Conservation (phyloP, 805 yeast genomes). For the Wickerhamiella nectarea region DNA sequence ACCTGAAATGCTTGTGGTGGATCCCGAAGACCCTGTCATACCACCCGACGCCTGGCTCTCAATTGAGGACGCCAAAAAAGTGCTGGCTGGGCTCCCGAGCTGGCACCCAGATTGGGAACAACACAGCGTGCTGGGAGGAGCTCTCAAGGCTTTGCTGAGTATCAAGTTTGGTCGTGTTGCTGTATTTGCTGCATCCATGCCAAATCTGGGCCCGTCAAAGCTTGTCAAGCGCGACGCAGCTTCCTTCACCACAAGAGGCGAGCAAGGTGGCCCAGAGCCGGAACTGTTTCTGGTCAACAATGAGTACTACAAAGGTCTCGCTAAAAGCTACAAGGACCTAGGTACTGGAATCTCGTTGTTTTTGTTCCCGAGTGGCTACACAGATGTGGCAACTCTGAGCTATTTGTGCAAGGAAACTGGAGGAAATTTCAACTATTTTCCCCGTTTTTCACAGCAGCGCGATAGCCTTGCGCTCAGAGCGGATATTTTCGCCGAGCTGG, state of each 20-base stretch:
- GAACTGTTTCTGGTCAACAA: conserved; percentile 45
- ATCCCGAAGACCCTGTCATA: conserved; percentile 64
- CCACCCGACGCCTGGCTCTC: conserved; percentile 76
- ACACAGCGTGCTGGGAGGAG: conserved; percentile 70
- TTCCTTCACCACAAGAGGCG: conserved; percentile 12
- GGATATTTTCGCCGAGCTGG: conserved; percentile 26
- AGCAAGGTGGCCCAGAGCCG: conserved; percentile 29
- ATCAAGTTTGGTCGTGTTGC: conserved; percentile 66
- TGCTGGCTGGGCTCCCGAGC: conserved; percentile 53
- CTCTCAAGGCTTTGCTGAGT: conserved; percentile 54
- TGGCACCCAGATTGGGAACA: conserved; percentile 30
- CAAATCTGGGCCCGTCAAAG: conserved; percentile 71
- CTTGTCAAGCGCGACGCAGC: conserved; percentile 24
- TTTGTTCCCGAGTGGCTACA: conserved; percentile 47
- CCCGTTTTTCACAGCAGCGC: conserved; percentile 48
- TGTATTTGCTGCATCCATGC: conserved; percentile 51
- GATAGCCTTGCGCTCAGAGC: conserved; percentile 57
- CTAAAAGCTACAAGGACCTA: conserved; percentile 39
- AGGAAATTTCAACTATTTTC: conserved; percentile 53
- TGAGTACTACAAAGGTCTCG: conserved; percentile 47
- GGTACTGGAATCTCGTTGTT: conserved; percentile 69
- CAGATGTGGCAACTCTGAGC: conserved; percentile 66
- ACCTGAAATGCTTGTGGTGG: conserved; percentile 28
- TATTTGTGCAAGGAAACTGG: conserved; percentile 52
- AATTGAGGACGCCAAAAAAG: conserved; percentile 43